A percentile compares a stretch with the other conserved stretches of the same genome.
These are phyloP conservation scores for Excoecaria agallocha DNA, from an alignment of 345 rosid genomes.

Conservation along the genomic window DNA sequence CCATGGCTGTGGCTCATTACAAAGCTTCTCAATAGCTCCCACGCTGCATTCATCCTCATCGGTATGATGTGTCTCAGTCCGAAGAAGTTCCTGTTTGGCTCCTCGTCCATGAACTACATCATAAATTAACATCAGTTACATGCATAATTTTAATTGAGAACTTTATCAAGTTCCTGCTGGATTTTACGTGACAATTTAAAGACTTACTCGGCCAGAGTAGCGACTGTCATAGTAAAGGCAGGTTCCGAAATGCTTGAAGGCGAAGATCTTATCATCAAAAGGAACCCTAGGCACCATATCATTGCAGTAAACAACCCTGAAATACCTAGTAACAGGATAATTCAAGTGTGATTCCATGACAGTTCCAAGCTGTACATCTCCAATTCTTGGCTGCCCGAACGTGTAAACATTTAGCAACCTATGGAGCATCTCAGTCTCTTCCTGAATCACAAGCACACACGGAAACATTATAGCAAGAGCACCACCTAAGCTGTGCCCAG, in stretches of 20 bases:
- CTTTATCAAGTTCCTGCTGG: too few species aligned
- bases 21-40: constrained; percentile 76
- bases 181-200: neutral
- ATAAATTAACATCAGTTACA: too few species aligned
- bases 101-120: constrained; percentile 63
- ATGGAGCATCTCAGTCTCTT: constrained; percentile 54
- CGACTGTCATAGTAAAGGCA: constrained; percentile 73
- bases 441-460: constrained; percentile 49
- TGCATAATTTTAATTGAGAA: too few species aligned
- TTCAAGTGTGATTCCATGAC: constrained; percentile 63
- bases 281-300: constrained; percentile 84
- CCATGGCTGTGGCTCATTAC: constrained; percentile 51
- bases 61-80: constrained; percentile 40
- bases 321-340: constrained; percentile 49
- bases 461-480: constrained; percentile 79
- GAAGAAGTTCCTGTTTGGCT: constrained; percentile 63
- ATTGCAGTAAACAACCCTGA: constrained; percentile 74
- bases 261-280: constrained; percentile 64
- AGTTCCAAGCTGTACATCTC: constrained; percentile 51
- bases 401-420: constrained; percentile 69
- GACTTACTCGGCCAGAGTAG: constrained; percentile 56
- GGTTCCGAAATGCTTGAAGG: constrained; percentile 72
- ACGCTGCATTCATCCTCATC: constrained; percentile 47
- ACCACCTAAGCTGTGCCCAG: constrained; percentile 84
- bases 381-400: constrained; percentile 83